A percentile compares a stretch with the other conserved stretches of the same genome.
These are phyloP conservation scores for Microbotryomycetes sp. DNA, from an alignment of 1,284 basidiomycete genomes.

Conservation along the genomic window DNA sequence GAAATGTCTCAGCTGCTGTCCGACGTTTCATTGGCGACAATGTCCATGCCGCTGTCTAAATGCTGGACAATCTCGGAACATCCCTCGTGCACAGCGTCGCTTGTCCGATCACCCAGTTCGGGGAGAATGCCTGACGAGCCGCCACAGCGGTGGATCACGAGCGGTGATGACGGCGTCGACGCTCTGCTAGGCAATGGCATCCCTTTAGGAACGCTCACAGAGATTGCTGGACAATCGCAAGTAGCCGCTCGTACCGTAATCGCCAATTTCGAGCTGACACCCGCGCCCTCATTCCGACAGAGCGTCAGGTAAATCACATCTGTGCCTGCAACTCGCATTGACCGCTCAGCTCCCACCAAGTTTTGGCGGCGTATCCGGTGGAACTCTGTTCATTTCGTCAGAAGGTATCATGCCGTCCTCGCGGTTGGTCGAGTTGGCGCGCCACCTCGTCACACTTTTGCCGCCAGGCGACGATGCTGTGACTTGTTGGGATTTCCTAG, in stretches of 20 bases:
- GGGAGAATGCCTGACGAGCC: background rate
- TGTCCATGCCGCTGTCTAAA: background rate
- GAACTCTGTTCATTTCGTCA: constrained; percentile 25
- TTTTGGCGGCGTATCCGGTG: constrained; percentile 16
- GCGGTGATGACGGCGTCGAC: constrained; percentile 18
- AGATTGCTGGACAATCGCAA: constrained; percentile 27
- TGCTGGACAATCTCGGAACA: background rate
- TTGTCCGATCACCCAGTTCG: background rate
- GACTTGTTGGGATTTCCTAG: constrained; percentile 20
- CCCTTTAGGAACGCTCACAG: constrained; percentile 15
- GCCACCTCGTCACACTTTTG: background rate
- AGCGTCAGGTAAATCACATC: constrained; percentile 27
- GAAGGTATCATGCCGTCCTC: constrained; percentile 23
- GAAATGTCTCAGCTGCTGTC: constrained; percentile 9
- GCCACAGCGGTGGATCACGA: constrained; percentile 1
- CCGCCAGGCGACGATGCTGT: background rate
- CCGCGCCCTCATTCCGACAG: background rate
- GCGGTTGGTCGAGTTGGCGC: constrained; percentile 16
- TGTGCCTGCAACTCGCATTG: constrained; percentile 23
- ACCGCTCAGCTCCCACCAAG: constrained; percentile 9
- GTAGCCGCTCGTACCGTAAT: background rate
- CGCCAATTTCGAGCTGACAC: background rate
- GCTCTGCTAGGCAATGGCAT: constrained; percentile 18
- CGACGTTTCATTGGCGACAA: constrained; percentile 8
- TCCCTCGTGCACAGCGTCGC: background rate